phyloP scores from a whole-genome alignment of 306 rosid species.

The Lablab purpureus region DNA sequence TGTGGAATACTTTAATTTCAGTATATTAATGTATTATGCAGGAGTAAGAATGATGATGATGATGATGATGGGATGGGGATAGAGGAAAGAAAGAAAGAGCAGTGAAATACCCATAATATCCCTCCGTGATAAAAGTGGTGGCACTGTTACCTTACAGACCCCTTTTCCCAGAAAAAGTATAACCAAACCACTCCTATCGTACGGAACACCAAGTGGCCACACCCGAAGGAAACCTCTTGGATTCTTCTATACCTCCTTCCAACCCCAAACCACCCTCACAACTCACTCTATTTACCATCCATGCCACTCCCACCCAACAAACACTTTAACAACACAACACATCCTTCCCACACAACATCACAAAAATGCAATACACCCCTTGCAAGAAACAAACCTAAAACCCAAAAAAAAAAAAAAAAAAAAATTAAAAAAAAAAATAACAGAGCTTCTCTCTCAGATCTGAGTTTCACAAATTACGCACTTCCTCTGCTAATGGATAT shows the following conservation, averaged over 20 bases:
- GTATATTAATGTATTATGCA: too few species aligned
- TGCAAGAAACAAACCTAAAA: constrained; percentile 1
- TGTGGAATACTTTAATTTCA: too few species aligned
- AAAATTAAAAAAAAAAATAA: not conserved
- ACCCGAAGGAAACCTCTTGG: constrained; percentile 30
- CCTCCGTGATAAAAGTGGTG: constrained; percentile 5
- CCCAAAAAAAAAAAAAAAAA: not conserved
- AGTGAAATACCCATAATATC: constrained; percentile 41
- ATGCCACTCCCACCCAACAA: constrained; percentile 31
- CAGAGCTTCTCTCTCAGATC: not conserved
- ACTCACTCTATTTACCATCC: not conserved
- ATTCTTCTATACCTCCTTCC: constrained; percentile 34
- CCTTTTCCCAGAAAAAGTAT: constrained; percentile 9
- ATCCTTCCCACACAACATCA: too few species aligned
- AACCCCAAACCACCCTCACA: not conserved
- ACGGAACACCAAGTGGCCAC: constrained; percentile 33
- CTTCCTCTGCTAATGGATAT: not conserved
- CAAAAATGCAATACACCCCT: not conserved
- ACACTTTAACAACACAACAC: not conserved
- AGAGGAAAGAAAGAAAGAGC: not conserved
- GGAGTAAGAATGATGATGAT: too few species aligned
- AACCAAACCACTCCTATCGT: constrained; percentile 4
- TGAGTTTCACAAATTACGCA: not conserved
- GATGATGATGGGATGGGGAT: not conserved
- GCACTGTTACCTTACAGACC: constrained; percentile 33